Conservation (phyloP, 2,329 filamentous ascomycete species). For the Talaromyces sp. region DNA sequence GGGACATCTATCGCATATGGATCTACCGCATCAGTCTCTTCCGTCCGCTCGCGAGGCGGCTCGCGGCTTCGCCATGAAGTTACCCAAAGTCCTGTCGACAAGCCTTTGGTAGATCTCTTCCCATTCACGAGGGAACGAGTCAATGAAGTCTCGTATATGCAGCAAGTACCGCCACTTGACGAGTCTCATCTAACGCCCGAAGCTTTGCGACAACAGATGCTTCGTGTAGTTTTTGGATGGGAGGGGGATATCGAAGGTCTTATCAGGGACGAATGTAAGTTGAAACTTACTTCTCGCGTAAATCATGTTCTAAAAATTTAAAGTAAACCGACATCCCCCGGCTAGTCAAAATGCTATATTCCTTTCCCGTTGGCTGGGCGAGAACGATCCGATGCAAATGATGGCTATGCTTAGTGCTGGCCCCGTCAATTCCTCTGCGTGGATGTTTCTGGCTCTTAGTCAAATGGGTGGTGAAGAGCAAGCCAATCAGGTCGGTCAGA, state of each 20-base stretch:
- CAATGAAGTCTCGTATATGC: conserved; percentile 76
- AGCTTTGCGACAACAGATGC: conserved; percentile 83
- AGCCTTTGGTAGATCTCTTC: conserved; percentile 73
- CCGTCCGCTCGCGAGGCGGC: conserved; percentile 43
- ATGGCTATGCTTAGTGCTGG: conserved; percentile 69
- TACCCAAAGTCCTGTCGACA: conserved; percentile 71
- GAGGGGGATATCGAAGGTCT: conserved; percentile 76
- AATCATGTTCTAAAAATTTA: background rate
- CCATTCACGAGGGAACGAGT: conserved; percentile 78
- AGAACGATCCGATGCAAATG: conserved; percentile 77
- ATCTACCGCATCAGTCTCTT: conserved; percentile 48
- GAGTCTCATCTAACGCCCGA: conserved; percentile 64
- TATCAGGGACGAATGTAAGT: conserved; percentile 72
- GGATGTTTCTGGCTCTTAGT: conserved; percentile 92
- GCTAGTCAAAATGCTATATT: conserved; percentile 77
- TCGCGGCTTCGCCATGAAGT: conserved; percentile 80
- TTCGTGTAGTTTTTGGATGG: conserved; percentile 94
- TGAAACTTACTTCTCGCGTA: background rate
- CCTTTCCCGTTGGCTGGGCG: conserved; percentile 87
- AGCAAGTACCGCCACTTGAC: conserved; percentile 60
- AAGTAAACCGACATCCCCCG: conserved; percentile 64
- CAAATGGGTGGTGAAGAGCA: conserved; percentile 75
- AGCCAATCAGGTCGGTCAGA: conserved; percentile 84
- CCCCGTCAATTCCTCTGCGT: conserved; percentile 89
- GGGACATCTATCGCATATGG: conserved; percentile 43